phyloP scores from a whole-genome alignment of 495 filamentous ascomycete genomes.

The Penicillium antarcticum region DNA sequence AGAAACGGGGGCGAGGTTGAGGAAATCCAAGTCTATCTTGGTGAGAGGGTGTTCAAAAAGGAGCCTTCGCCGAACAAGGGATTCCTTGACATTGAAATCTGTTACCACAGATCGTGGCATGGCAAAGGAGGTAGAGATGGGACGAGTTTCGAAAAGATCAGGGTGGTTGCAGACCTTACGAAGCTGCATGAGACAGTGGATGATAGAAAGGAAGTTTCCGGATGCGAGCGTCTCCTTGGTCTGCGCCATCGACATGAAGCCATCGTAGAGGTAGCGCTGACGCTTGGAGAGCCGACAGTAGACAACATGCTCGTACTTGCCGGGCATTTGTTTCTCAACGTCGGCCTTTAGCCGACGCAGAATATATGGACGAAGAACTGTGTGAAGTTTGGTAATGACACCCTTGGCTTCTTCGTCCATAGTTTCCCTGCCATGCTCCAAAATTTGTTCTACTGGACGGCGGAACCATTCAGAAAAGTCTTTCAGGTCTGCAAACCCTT shows the following conservation, averaged over 20 bases:
- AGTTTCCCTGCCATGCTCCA: slow-evolving; percentile 88
- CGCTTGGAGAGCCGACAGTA: slow-evolving; percentile 93
- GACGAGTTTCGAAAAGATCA: slow-evolving; percentile 94
- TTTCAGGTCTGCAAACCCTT: slow-evolving; percentile 82
- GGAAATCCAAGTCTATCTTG: slow-evolving; percentile 67
- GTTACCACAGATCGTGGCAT: slow-evolving; percentile 81
- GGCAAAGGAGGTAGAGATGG: slow-evolving; percentile 95
- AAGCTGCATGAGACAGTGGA: slow-evolving; percentile 97
- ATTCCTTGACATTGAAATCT: slow-evolving; percentile 74
- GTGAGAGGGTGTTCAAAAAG: slow-evolving; percentile 62
- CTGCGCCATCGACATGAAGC: slow-evolving; percentile 90
- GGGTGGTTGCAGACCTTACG: slow-evolving; percentile 99
- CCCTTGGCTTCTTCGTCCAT: slow-evolving; percentile 89
- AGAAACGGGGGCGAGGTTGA: slow-evolving; percentile 75
- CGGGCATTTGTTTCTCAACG: slow-evolving; percentile 99
- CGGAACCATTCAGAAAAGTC: slow-evolving; percentile 95
- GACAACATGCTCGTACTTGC: slow-evolving; percentile 94
- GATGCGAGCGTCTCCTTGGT: slow-evolving; percentile 86
- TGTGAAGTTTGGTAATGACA: slow-evolving; percentile 88
- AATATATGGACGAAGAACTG: slow-evolving; percentile 88
- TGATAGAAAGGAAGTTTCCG: slow-evolving; percentile 95
- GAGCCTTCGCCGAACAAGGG: slow-evolving; percentile 64
- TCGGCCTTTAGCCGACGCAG: slow-evolving; percentile 92
- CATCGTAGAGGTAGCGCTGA: slow-evolving; percentile 93
- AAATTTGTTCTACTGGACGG: slow-evolving; percentile 87